These are phyloP conservation scores for Chloropicon primus DNA, from an alignment of 139 green algal genomes.

Conservation along the genomic window DNA sequence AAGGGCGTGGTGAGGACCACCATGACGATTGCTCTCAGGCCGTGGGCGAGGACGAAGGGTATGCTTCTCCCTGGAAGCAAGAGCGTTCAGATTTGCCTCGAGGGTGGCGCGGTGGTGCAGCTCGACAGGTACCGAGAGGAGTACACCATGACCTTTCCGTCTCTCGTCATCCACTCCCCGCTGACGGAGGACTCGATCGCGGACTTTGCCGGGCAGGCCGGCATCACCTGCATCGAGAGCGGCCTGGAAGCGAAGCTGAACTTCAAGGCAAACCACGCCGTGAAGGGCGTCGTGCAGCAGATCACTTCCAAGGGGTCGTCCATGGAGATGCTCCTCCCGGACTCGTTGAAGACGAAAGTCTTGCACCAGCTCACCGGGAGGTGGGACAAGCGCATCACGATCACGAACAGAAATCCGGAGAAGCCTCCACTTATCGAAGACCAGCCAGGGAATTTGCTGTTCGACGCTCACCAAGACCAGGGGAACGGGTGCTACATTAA, in stretches of 20 bases:
- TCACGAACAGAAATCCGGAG: not conserved
- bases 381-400: not conserved
- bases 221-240: not conserved
- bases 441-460: not conserved
- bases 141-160: not conserved
- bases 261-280: not conserved
- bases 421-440: not conserved
- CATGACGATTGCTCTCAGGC: not conserved
- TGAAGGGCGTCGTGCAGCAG: not conserved
- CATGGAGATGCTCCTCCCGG: not conserved
- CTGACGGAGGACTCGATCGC: not conserved
- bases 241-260: not conserved
- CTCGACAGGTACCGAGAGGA: not conserved
- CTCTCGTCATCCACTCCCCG: not conserved
- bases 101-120: not conserved
- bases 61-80: not conserved
- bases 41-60: not conserved
- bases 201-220: not conserved
- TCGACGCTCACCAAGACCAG: not conserved
- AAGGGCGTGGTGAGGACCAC: not conserved
- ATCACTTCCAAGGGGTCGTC: not conserved
- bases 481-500: not conserved
- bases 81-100: not conserved
- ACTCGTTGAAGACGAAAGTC: not conserved
- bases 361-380: not conserved